These are phyloP conservation scores for Omphalotus olearius DNA, from an alignment of 1,284 basidiomycete species.

Conservation along the genomic window DNA sequence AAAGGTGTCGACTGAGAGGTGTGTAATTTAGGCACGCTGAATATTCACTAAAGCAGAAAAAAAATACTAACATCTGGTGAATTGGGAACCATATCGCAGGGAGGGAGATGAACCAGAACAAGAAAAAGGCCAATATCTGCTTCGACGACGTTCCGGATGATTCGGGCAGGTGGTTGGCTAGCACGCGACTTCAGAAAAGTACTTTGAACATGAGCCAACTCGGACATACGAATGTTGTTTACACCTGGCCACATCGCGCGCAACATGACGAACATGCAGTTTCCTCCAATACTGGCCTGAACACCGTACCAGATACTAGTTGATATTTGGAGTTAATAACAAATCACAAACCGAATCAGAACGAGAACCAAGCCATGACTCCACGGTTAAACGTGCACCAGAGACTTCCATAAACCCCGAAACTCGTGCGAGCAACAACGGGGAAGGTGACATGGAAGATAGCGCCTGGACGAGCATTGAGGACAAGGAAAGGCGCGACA, in stretches of 20 bases:
- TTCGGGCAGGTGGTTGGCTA: conserved; percentile 64
- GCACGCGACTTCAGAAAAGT: conserved; percentile 3
- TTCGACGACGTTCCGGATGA: conserved; percentile 67
- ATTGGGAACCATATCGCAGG: conserved; percentile 81
- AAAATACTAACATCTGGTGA: conserved; percentile 58
- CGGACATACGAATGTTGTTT: conserved; percentile 56
- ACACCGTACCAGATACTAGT: conserved; percentile 72
- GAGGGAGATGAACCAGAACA: conserved; percentile 82
- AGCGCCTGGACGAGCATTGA: conserved; percentile 79
- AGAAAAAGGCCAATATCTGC: conserved; percentile 79
- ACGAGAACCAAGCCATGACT: conserved; percentile 67
- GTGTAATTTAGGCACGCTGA: conserved; percentile 1
- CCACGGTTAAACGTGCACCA: conserved; percentile 84
- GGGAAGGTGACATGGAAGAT: conserved; percentile 82
- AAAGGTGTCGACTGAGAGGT: conserved; percentile 62
- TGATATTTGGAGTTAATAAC: conserved; percentile 1
- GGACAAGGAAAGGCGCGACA: conserved; percentile 71
- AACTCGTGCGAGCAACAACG: conserved; percentile 71
- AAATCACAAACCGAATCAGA: conserved; percentile 3
- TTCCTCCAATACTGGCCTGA: conserved; percentile 78
- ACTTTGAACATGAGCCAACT: conserved; percentile 1
- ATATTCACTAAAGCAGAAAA: conserved; percentile 9
- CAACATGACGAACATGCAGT: conserved; percentile 71
- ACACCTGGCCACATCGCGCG: conserved; percentile 72
- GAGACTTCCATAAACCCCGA: conserved; percentile 78